Percentiles rank a stretch among this genome's conserved stretches.
Evolutionary conservation across 371 early-diverging fungal genomes (phyloP).

Genomic region (Actinomortierella wolfii): DNA sequence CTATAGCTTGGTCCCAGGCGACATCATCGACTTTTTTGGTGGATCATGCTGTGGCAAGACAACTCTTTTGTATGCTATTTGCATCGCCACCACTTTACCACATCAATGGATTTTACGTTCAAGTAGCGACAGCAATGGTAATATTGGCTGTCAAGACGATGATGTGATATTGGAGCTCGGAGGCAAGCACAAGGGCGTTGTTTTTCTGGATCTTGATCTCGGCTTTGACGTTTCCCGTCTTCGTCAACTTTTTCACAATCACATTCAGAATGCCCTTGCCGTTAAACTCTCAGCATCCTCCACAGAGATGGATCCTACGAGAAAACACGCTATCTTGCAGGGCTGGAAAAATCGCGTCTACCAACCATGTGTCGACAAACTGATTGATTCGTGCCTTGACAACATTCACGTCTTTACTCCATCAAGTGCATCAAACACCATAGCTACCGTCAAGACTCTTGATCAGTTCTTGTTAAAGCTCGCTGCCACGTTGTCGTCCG

Average conservation of each 20-base stretch:
- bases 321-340: not conserved
- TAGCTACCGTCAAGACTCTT: conserved; percentile 27
- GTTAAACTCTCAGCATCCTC: not conserved
- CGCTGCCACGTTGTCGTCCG: not conserved
- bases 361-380: conserved; percentile 18
- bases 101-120: too few species aligned
- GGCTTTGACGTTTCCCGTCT: conserved; percentile 21
- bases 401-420: conserved; percentile 40
- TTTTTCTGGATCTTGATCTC: conserved; percentile 31
- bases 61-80: conserved; percentile 32
- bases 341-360: not conserved
- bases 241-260: conserved; percentile 9
- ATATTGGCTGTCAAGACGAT: conserved; percentile 14
- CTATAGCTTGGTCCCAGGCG: conserved; percentile 17
- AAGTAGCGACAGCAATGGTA: conserved; percentile 13
- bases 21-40: conserved; percentile 33
- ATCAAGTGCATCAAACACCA: conserved; percentile 20
- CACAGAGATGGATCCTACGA: not conserved
- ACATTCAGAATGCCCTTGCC: conserved; percentile 4
- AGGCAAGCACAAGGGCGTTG: conserved; percentile 24
- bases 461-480: conserved; percentile 13
- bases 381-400: conserved; percentile 17
- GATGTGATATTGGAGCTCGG: conserved; percentile 1
- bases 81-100: conserved; percentile 29
- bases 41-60: conserved; percentile 34